phyloP scores from a whole-genome alignment of 225 moss, liverwort and hornwort species.

The Marchantia paleacea region DNA sequence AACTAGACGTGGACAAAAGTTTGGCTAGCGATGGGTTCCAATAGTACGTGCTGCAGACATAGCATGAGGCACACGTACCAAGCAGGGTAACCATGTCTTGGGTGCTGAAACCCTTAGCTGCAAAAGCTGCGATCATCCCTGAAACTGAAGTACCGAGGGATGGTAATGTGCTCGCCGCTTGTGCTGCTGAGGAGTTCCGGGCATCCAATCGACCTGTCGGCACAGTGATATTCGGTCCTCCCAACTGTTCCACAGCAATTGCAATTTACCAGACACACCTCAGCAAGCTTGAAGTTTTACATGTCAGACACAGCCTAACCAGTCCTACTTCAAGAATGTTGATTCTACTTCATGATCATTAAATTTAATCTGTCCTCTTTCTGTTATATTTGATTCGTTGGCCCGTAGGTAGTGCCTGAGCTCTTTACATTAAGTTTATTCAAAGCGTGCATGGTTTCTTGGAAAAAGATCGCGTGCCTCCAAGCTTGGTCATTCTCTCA shows the following conservation, averaged over 20 bases:
- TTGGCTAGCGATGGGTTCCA: background rate
- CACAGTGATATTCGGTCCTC: constrained; percentile 30
- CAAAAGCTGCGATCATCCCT: constrained; percentile 18
- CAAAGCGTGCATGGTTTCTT: too few species aligned
- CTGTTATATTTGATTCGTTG: too few species aligned
- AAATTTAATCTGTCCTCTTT: too few species aligned
- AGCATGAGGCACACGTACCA: constrained; percentile 15
- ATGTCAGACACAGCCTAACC: too few species aligned
- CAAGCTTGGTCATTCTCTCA: background rate
- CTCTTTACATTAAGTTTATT: too few species aligned
- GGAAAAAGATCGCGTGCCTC: too few species aligned
- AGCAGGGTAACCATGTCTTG: constrained; percentile 35
- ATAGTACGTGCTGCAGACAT: background rate
- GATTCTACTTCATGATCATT: too few species aligned
- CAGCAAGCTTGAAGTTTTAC: too few species aligned
- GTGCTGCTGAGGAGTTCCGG: constrained; percentile 26
- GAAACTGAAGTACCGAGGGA: constrained; percentile 20
- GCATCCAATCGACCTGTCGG: constrained; percentile 43
- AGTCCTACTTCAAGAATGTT: too few species aligned
- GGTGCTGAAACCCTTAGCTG: constrained; percentile 26
- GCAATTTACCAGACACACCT: too few species aligned
- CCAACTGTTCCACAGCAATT: constrained; percentile 24
- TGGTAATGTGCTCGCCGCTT: constrained; percentile 31
- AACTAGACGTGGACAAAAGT: background rate
- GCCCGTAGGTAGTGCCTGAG: too few species aligned